phyloP scores from a whole-genome alignment of 2,329 filamentous ascomycete species.

The Ascosphaera aggregata region DNA sequence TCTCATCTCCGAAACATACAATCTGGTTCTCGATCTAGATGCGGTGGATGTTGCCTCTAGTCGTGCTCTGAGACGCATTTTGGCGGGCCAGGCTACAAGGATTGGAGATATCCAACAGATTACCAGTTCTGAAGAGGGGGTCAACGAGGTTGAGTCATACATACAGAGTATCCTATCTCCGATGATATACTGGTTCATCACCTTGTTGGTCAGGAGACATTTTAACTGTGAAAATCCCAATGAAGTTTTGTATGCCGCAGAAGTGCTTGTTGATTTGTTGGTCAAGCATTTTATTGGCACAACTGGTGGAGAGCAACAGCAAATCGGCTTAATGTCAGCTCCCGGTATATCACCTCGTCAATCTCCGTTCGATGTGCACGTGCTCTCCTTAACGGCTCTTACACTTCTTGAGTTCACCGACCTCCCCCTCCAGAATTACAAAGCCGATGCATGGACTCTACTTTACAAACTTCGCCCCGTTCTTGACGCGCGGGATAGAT shows the following conservation, averaged over 20 bases:
- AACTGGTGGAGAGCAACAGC: neutral
- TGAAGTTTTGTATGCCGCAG: constrained; percentile 18
- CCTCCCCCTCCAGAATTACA: constrained; percentile 12
- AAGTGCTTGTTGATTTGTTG: constrained; percentile 18
- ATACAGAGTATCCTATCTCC: constrained; percentile 12
- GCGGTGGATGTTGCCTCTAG: constrained; percentile 15
- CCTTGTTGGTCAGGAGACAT: constrained; percentile 20
- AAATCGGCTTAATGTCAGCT: constrained; percentile 6
- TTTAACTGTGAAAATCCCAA: constrained; percentile 19
- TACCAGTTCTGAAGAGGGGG: constrained; percentile 9
- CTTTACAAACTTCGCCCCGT: constrained; percentile 29
- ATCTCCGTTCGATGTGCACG: constrained; percentile 20
- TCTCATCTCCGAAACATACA: constrained; percentile 13
- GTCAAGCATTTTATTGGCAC: constrained; percentile 10
- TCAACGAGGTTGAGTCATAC: constrained; percentile 10
- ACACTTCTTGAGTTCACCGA: constrained; percentile 20
- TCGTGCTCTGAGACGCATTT: constrained; percentile 14
- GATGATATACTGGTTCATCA: constrained; percentile 20
- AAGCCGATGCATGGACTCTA: constrained; percentile 16
- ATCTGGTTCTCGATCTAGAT: constrained; percentile 12
- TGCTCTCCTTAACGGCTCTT: constrained; percentile 17
- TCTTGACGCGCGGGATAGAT: constrained; percentile 21
- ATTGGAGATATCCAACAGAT: constrained; percentile 15
- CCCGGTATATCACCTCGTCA: constrained; percentile 9
- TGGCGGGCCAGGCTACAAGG: constrained; percentile 16